Percentiles rank a stretch among this genome's conserved stretches.
phyloP scores from a whole-genome alignment of 2,329 filamentous ascomycete genomes.

The Arthrobotrys pseudoclavata region DNA sequence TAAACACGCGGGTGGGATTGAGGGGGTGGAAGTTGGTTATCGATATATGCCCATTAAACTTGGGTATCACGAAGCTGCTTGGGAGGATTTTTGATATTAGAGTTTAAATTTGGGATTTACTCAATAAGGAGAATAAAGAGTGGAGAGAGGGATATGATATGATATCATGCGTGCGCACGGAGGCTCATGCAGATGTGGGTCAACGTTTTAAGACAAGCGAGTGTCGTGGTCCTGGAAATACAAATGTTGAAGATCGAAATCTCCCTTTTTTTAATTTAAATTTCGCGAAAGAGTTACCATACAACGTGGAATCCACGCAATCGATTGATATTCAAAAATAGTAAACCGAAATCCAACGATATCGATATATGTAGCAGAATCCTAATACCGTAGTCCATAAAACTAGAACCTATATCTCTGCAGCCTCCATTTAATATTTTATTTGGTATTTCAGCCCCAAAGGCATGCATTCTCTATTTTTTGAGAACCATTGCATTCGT shows the following conservation, averaged over 20 bases:
- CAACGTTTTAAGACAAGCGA: constrained; percentile 21
- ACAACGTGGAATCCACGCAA: background rate
- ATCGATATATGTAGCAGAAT: no score
- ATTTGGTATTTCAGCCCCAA: constrained; percentile 1
- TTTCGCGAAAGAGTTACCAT: background rate
- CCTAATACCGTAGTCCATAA: no score
- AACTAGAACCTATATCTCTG: background rate
- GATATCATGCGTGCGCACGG: constrained; percentile 19
- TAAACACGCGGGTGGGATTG: constrained; percentile 38
- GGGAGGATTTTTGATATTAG: constrained; percentile 7
- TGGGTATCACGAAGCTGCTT: constrained; percentile 36
- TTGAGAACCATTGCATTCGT: background rate
- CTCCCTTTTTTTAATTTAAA: constrained; percentile 8
- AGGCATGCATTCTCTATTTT: background rate
- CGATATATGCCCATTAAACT: constrained; percentile 47
- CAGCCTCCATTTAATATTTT: background rate
- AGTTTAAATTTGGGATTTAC: background rate
- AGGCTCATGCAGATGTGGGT: constrained; percentile 9
- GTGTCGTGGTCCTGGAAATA: constrained; percentile 28
- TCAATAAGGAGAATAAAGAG: constrained; percentile 1
- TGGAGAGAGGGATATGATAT: constrained; percentile 13
- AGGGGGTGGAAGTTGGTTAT: constrained; percentile 48
- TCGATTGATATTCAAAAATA: background rate
- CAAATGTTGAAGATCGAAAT: constrained; percentile 20
- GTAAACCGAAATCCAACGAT: background rate